phyloP scores from a whole-genome alignment of 2,329 filamentous ascomycete species.

The Nigrograna mackinnonii region DNA sequence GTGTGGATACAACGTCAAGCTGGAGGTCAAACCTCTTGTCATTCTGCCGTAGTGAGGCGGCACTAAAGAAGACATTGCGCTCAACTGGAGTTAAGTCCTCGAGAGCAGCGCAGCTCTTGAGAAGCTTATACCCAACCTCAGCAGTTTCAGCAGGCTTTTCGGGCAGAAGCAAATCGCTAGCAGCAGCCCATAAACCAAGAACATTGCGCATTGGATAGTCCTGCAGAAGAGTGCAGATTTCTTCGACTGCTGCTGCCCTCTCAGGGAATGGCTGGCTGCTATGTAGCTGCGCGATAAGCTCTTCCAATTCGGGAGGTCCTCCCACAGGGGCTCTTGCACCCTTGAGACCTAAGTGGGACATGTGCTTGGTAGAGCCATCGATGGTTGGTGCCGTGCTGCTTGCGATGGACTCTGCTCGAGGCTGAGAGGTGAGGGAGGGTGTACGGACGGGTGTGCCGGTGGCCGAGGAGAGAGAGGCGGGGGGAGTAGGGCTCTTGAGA shows the following conservation, averaged over 20 bases:
- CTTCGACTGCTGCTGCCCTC: conserved; percentile 32
- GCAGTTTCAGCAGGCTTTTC: conserved; percentile 36
- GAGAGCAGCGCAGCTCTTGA: conserved; percentile 36
- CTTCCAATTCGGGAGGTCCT: conserved; percentile 39
- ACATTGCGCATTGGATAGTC: conserved; percentile 41
- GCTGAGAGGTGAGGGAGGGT: conserved; percentile 24
- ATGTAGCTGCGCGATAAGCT: conserved; percentile 34
- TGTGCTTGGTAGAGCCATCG: conserved; percentile 20
- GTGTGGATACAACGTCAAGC: conserved; percentile 36
- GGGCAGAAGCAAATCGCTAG: conserved; percentile 39
- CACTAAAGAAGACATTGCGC: conserved; percentile 43
- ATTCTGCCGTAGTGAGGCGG: conserved; percentile 29
- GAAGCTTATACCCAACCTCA: conserved; percentile 36
- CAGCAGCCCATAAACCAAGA: conserved; percentile 39
- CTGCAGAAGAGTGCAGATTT: conserved; percentile 37
- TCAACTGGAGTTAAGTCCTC: conserved; percentile 37
- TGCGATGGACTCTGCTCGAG: conserved; percentile 21
- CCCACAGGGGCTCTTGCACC: conserved; percentile 20
- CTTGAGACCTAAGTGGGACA: too few species aligned
- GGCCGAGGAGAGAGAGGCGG: conserved; percentile 32
- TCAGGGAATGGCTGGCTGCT: conserved; percentile 26
- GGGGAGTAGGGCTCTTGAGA: conserved; percentile 35
- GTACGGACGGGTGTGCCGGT: conserved; percentile 33
- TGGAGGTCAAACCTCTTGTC: conserved; percentile 34
- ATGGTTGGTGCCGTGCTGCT: conserved; percentile 21